Base-by-base conservation (phyloP, 2,329 filamentous ascomycete genomes). In the Diplodia sapinea region DNA sequence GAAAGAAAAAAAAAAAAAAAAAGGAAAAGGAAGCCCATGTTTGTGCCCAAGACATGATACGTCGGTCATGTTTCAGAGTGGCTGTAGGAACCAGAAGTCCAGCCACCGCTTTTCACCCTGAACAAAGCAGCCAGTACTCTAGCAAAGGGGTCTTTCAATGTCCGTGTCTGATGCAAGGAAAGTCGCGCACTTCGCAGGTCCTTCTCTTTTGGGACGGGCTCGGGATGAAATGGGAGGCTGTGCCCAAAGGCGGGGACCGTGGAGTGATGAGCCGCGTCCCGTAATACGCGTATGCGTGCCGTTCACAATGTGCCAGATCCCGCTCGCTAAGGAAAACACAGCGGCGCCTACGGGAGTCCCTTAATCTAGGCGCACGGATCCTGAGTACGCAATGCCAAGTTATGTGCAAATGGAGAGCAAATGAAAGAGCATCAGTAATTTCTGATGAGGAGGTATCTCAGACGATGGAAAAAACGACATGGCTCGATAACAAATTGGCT, bases 291-390 rank as follows among this genome's bases (percentile, higher is more conserved):
- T 33, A 61, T 61, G 20, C 56, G 57, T 49, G 29, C 47, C 31
- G 29, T 26, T 26, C 26, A 15, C 26, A 12, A 49, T 43, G 26
- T n/a, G 57, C 40, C 47, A 26, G 17, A 26, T 33, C 20, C 57
- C 20, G 57, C 57, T 49, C 57, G 57, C 57, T 62, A 62, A 62
- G 20, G 43, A n/a, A 33, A 26, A 33, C 15, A 15, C n/a, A 50
- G 56, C 13, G 26, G 36, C 57, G 49, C 23, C 43, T 29, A 50
- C 40, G 7, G 40, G 15, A 47, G 40, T 49, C 40, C 57, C 57
- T 62, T 62, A 62, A 62, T 62, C 40, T 62, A n/a, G 40, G 23
- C 40, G 57, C 57, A 62, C 57, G 57, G 56, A 43, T 62, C 31
- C 47, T n/a, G 40, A n/a, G 57, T 62, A 49, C 57, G 57, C 57